Conservation (phyloP, 2,329 filamentous ascomycete genomes). For the Botrytis galanthina region DNA sequence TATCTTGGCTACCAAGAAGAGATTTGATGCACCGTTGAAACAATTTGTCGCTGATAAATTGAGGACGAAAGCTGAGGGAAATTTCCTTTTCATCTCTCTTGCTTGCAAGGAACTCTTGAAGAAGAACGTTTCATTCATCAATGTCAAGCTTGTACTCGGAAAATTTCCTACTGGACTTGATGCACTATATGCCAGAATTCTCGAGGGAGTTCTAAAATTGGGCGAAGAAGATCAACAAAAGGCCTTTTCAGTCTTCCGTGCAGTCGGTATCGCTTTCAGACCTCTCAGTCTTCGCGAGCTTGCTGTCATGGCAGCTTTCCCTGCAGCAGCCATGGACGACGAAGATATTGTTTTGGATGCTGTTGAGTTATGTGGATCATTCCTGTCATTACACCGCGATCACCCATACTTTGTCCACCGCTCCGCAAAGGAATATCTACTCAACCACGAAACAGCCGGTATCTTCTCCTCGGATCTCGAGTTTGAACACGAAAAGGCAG, state of each 20-base stretch:
- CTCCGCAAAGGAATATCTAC: conserved; percentile 20
- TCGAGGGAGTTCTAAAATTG: conserved; percentile 14
- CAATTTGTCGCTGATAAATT: conserved; percentile 18
- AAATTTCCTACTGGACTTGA: conserved; percentile 18
- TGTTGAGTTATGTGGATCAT: conserved; percentile 17
- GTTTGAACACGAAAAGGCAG: conserved; percentile 20
- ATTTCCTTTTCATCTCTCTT: conserved; percentile 18
- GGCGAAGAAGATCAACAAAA: conserved; percentile 17
- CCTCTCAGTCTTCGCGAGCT: conserved; percentile 19
- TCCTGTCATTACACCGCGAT: conserved; percentile 16
- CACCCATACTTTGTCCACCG: conserved; percentile 19
- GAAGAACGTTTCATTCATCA: conserved; percentile 18
- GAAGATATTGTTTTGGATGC: conserved; percentile 15
- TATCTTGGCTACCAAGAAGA: conserved; percentile 12
- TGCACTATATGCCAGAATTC: conserved; percentile 17
- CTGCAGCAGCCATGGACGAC: conserved; percentile 11
- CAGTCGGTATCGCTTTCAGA: conserved; percentile 18
- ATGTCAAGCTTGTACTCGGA: conserved; percentile 17
- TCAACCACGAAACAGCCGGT: conserved; percentile 18
- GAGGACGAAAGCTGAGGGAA: conserved; percentile 11
- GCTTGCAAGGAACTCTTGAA: conserved; percentile 20
- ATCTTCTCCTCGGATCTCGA: conserved; percentile 20
- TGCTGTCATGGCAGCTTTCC: conserved; percentile 21
- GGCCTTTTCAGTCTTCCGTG: conserved; percentile 19
- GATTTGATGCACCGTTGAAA: conserved; percentile 18